Conservation (phyloP, 1,284 basidiomycete genomes). For the Tilletia caries region DNA sequence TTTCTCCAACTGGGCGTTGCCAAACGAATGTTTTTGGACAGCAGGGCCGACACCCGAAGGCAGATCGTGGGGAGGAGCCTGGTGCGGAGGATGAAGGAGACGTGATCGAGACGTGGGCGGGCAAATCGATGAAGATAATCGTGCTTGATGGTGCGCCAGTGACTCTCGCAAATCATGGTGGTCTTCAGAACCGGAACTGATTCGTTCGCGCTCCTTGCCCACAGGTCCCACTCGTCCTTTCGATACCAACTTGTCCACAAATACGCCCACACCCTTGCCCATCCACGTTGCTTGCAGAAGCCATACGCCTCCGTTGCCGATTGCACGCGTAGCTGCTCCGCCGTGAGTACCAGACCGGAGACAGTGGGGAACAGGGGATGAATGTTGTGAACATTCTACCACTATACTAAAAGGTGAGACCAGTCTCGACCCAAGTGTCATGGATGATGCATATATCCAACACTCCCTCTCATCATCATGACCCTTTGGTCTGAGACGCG, state of each 20-base stretch:
- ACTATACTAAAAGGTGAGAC: no score
- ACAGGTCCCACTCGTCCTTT: background rate
- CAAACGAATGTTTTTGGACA: background rate
- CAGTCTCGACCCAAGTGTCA: no score
- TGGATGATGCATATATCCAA: no score
- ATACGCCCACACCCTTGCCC: background rate
- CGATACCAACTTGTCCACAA: background rate
- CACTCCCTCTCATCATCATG: no score
- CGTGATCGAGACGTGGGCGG: background rate
- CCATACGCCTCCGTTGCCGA: background rate
- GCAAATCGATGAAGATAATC: background rate
- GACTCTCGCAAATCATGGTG: background rate
- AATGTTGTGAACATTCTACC: no score
- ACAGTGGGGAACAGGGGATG: background rate
- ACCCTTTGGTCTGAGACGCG: no score
- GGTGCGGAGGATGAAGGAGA: background rate
- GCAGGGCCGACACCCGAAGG: background rate
- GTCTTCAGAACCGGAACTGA: conserved; percentile 3
- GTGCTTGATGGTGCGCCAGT: background rate
- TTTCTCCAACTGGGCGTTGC: background rate
- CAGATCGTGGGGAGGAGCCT: background rate
- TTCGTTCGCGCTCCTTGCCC: background rate
- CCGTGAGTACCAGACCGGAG: background rate
- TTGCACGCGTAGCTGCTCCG: background rate
- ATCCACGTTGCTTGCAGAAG: background rate